These are phyloP conservation scores for Ceratobasidium sp. DNA, from an alignment of 1,284 basidiomycete genomes.

Conservation along the genomic window DNA sequence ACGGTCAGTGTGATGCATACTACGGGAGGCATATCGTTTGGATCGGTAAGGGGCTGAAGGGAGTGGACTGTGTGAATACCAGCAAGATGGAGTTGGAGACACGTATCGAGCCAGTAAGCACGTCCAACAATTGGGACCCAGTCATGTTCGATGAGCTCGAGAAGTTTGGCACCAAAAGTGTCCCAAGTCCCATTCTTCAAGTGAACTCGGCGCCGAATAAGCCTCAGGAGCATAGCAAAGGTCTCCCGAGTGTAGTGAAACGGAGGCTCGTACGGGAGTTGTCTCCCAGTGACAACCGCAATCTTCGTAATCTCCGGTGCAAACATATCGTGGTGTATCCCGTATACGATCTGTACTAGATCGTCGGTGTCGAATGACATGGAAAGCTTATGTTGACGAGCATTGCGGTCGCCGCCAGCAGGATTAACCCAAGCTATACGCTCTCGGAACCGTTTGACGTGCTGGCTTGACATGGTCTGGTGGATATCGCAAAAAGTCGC, in stretches of 20 bases:
- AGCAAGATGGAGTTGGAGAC: constrained; percentile 13
- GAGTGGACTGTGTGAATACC: neutral
- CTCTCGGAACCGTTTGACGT: neutral
- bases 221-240: neutral
- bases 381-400: neutral
- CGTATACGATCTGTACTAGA: constrained; percentile 5
- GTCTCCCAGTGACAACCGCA: neutral
- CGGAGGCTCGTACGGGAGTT: neutral
- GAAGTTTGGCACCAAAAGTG: neutral
- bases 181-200: constrained; percentile 10
- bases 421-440: constrained; percentile 22
- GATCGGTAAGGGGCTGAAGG: neutral
- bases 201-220: neutral
- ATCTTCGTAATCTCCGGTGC: neutral
- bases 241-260: constrained; percentile 34
- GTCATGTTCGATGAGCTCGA: neutral
- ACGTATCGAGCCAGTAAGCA: constrained; percentile 7
- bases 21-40: neutral
- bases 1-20: constrained; percentile 23
- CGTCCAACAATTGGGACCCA: neutral
- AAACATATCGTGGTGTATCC: constrained; percentile 20
- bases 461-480: neutral
- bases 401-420: constrained; percentile 1
- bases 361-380: neutral
- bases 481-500: constrained; percentile 11